Conservation (phyloP, 1,284 basidiomycete species). For the Apiotrichum mycotoxinovorans region DNA sequence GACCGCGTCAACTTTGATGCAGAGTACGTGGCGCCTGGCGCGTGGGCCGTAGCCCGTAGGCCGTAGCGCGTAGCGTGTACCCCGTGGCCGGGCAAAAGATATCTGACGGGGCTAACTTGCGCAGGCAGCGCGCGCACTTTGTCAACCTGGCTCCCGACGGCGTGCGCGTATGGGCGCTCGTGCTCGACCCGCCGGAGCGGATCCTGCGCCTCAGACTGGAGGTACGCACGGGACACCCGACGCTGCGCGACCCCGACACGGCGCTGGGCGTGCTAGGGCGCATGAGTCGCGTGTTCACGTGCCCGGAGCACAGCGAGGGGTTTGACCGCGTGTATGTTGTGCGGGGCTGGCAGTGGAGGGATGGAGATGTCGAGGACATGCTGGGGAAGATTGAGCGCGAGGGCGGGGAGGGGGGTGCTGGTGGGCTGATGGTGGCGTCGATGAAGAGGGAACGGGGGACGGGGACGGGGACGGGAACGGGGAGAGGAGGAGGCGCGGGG, state of each 20-base stretch:
- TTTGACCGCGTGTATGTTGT: conserved; percentile 18
- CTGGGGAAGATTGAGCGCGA: neutral
- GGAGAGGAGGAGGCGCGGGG: neutral
- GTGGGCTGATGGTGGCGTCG: neutral
- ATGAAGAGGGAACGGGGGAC: neutral
- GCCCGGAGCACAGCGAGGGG: conserved; percentile 23
- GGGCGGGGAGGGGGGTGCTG: neutral
- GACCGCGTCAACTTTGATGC: conserved; percentile 47
- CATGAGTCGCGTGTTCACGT: conserved; percentile 32
- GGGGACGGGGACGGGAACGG: neutral
- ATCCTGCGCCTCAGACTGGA: conserved; percentile 34
- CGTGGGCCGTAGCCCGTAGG: too few relatives aligned
- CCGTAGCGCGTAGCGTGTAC: too few relatives aligned
- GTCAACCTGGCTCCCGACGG: conserved; percentile 27
- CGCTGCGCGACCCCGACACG: conserved; percentile 35
- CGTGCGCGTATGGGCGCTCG: conserved; percentile 26
- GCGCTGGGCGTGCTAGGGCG: conserved; percentile 38
- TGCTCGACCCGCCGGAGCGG: conserved; percentile 21
- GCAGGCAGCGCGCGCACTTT: conserved; percentile 48
- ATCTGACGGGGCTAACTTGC: neutral
- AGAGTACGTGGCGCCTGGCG: conserved; percentile 26
- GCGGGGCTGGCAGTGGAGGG: neutral
- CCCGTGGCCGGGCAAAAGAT: too few relatives aligned
- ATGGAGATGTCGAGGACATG: neutral
- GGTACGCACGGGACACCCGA: conserved; percentile 39